Evolutionary conservation across 1,284 basidiomycete species (phyloP), one percentile per base, ranked within the genome.

Genomic region (Agroathelia rolfsii): DNA sequence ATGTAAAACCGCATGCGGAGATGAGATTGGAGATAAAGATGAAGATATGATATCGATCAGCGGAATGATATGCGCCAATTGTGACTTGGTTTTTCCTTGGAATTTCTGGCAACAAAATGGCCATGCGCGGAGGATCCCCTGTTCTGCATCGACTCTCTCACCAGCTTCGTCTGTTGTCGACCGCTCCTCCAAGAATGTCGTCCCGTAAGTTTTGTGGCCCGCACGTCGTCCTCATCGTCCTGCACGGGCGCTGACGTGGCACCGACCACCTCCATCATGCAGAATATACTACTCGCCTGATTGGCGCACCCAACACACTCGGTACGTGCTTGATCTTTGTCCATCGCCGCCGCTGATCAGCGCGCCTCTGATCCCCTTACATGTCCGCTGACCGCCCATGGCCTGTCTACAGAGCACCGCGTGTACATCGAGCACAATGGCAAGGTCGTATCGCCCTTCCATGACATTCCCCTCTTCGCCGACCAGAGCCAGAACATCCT

Each of bases 391-490:
- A 2, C 18, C 12, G 24, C 12, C 16, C 13, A 13, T 27, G 10
- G 17, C 26, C 15, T 9, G 21, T 32, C 40, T 38, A 27, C 57
- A 93, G 94, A 97, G 50, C 88, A 95, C 69, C 87, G 94, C 41
- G 82, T 94, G 41, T 98, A 62, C 72, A 76, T 92, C 60, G 94
- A 98, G 61, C 81, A 86, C 54, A 78, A 85, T 50, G 80, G 81
- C 48, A 72, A 73, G 43, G 79, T 90, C 58, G 64, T 94, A 41
- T 95, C 92, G 11, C 72, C 88, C 40, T 95, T 89, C 76, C 92
- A 95, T 57, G 92, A 96, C 62, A 84, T 96, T 52, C 92, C 92
- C 16, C 86, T 96, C 52, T 95, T 93, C 59, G 88, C 89, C 39
- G 88, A 96, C 64, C 84, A 82, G 66, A 80, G 69, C 64, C 84